These are phyloP conservation scores for Pochonia chlamydosporia DNA, from an alignment of 2,329 filamentous ascomycete species.

Conservation along the genomic window DNA sequence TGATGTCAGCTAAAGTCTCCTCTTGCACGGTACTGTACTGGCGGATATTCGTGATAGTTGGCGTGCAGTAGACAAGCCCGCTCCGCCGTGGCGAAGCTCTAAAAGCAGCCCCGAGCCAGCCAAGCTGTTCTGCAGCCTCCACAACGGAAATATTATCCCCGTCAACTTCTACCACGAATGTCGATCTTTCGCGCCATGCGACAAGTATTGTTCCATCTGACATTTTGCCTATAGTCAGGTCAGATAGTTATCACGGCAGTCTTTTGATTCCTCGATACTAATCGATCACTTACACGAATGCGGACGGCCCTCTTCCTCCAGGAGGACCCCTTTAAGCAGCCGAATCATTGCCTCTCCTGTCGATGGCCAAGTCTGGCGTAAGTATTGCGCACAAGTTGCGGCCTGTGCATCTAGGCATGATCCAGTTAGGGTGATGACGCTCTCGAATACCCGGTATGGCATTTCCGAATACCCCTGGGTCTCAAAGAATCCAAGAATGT, in stretches of 20 bases:
- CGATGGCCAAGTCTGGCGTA: neutral
- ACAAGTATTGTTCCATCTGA: neutral
- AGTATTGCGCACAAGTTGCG: neutral
- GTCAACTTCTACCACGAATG: neutral
- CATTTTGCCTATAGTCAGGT: neutral
- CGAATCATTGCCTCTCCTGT: neutral
- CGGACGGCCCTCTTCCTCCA: neutral
- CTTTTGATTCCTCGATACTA: too few species aligned
- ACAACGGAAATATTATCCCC: neutral
- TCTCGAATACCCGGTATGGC: neutral
- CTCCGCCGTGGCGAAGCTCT: constrained; percentile 2
- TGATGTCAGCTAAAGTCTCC: too few species aligned
- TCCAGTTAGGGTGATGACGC: neutral
- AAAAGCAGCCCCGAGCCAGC: constrained; percentile 11
- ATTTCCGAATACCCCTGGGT: neutral
- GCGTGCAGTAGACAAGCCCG: neutral
- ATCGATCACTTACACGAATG: neutral
- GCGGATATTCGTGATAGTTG: neutral
- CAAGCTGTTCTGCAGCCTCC: constrained; percentile 10
- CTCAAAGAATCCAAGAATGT: neutral
- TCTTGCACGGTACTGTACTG: neutral
- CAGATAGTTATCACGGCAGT: neutral
- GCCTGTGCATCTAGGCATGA: neutral
- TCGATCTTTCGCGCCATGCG: neutral
- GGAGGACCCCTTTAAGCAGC: neutral